Percentiles rank a stretch among this genome's conserved stretches.
These are phyloP conservation scores for Eucalyptus lansdowneana DNA, from an alignment of 345 rosid genomes.

Conservation along the genomic window DNA sequence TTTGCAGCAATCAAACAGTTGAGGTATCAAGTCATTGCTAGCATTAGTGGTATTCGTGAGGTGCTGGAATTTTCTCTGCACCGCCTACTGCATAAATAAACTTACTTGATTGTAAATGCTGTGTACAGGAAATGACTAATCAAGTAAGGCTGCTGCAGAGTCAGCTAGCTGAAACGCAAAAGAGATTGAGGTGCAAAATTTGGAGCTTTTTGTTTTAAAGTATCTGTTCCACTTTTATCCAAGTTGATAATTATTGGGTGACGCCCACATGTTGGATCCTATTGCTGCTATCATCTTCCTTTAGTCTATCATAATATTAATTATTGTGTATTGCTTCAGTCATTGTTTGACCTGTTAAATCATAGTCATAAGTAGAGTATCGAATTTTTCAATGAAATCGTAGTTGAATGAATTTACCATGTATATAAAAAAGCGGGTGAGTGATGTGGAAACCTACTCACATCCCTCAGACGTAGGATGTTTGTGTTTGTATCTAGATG, in stretches of 20 bases:
- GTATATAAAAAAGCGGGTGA: background rate
- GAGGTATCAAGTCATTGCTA: slow-evolving; percentile 32
- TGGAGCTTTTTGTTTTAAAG: background rate
- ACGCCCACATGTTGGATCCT: background rate
- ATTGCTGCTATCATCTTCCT: background rate
- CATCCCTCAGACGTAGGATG: background rate
- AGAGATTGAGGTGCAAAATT: slow-evolving; percentile 64
- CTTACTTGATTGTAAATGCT: slow-evolving; percentile 2
- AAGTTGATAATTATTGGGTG: background rate
- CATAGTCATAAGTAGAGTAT: background rate
- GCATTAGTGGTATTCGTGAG: background rate
- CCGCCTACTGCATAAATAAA: background rate
- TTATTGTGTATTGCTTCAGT: background rate
- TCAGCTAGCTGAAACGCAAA: slow-evolving; percentile 53
- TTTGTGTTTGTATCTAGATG: background rate
- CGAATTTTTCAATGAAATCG: background rate
- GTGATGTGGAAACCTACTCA: background rate
- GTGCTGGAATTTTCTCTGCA: background rate
- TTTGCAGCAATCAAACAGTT: slow-evolving; percentile 54
- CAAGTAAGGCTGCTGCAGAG: slow-evolving; percentile 46
- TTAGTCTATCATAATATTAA: background rate
- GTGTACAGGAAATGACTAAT: slow-evolving; percentile 49
- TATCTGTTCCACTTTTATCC: background rate
- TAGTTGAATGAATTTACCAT: background rate
- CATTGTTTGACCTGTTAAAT: background rate